Percentiles rank a stretch among this genome's conserved stretches.
Conservation (phyloP, 208 protist species). For the Leishmania major region DNA sequence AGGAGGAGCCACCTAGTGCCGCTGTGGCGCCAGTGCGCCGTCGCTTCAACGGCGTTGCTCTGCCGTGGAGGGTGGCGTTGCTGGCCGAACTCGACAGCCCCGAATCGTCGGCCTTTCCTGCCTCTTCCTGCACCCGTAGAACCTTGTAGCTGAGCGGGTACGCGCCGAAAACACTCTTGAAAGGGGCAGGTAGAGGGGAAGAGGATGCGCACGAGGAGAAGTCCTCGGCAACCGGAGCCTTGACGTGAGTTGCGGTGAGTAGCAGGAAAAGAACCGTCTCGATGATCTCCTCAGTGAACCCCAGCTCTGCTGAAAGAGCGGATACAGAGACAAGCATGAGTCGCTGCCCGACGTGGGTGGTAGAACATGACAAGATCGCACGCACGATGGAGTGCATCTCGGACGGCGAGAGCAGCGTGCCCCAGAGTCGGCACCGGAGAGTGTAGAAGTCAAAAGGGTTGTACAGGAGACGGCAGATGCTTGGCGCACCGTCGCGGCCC, state of each 20-base stretch:
- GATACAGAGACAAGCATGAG: conserved; percentile 61
- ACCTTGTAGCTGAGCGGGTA: conserved; percentile 57
- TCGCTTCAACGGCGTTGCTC: conserved; percentile 12
- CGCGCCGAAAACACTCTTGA: conserved; percentile 49
- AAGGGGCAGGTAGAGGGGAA: conserved; percentile 16
- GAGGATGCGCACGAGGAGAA: no score
- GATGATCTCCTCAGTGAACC: conserved; percentile 66
- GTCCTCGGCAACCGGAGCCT: background rate
- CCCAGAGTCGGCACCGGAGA: conserved; percentile 79
- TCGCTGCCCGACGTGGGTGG: conserved; percentile 47
- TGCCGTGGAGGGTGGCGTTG: background rate
- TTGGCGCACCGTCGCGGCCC: conserved; percentile 92
- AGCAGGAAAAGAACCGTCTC: conserved; percentile 86
- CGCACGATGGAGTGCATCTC: conserved; percentile 65
- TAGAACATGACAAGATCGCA: conserved; percentile 47
- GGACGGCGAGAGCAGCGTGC: conserved; percentile 52
- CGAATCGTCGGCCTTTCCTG: background rate
- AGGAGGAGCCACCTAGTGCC: background rate
- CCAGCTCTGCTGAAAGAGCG: conserved; percentile 62
- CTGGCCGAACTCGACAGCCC: background rate
- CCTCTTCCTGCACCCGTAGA: conserved; percentile 10
- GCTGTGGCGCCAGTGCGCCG: conserved; percentile 7
- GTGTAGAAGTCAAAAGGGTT: conserved; percentile 95
- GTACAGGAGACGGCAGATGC: conserved; percentile 84
- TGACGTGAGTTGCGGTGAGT: conserved; percentile 9